Evolutionary conservation across 345 rosid species (phyloP), one percentile per base, ranked within the genome.

Genomic region (Limnanthes douglasii): DNA sequence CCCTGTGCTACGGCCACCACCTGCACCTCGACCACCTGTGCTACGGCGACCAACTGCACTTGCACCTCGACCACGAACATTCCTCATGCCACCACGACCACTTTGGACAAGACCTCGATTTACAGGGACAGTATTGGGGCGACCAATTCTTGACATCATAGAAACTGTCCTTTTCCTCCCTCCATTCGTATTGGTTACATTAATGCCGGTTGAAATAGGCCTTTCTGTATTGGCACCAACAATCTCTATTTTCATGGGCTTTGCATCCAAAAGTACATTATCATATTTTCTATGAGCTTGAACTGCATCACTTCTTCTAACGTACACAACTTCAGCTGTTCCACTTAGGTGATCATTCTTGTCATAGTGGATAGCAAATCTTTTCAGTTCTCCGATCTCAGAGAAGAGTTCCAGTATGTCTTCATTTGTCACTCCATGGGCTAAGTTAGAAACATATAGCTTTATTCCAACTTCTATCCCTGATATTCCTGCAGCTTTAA

Each of bases 321-420:
- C 45, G 62, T 84, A 90, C 34, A 84, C 62, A n/a, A 88, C 93
- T 69, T 90, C 98, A 53, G 96, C 98, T 11, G 96, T 75, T 65
- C 84, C 99, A 61, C 70, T 78, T 28, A 88, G 61, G 19, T 69
- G 80, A 2, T 94, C 96, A 28, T 41, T 68, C 48, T 64, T 85
- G 52, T 81, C 88, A 41, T 50, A 90, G 53, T 90, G 99, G 57
- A 90, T 65, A 3, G 85, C 88, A 55, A 80, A 78, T 31, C 96
- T 66, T 40, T 85, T 69, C 46, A 90, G 68, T 38, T 77, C 94
- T 23, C 96, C 96, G 26, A 80, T 57, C 64, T 85, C 96, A 40
- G 96, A 43, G 41, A 90, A 90, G 35, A 90, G 96, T 56, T 85
- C 96, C 96, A 84, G 70, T 66, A 90, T 84, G 54, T 90, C 96